These are phyloP conservation scores for Rhodotorula sphaerocarpa DNA, from an alignment of 768 basidiomycete genomes.

Conservation along the genomic window DNA sequence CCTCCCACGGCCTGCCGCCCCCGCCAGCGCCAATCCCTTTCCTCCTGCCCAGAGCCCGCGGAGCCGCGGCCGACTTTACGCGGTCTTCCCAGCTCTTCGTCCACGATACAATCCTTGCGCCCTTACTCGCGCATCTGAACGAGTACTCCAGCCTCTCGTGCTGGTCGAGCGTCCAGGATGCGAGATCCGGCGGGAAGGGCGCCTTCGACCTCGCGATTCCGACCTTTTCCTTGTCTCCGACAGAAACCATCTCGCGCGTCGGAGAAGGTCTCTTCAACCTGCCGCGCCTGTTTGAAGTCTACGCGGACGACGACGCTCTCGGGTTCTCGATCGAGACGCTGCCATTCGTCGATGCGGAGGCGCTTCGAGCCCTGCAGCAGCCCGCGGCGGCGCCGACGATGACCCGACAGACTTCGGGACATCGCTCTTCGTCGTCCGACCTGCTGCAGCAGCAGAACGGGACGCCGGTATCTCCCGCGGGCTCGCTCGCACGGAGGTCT, in stretches of 20 bases:
- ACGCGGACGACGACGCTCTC: constrained; percentile 76
- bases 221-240: constrained; percentile 86
- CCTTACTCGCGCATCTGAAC: constrained; percentile 63
- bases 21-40: constrained; percentile 13
- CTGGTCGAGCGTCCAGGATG: constrained; percentile 53
- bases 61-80: constrained; percentile 33
- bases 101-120: constrained; percentile 74
- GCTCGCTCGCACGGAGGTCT: constrained; percentile 36
- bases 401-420: not conserved
- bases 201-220: constrained; percentile 58
- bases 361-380: constrained; percentile 26
- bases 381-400: constrained; percentile 3
- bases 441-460: constrained; percentile 23
- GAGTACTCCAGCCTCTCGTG: constrained; percentile 60
- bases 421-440: constrained; percentile 4
- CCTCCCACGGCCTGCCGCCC: not conserved
- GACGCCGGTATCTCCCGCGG: constrained; percentile 44
- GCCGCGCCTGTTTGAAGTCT: constrained; percentile 85
- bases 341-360: constrained; percentile 58
- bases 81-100: constrained; percentile 64
- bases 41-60: constrained; percentile 31
- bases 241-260: constrained; percentile 74
- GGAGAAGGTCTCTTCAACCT: constrained; percentile 92
- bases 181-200: constrained; percentile 51
- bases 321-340: constrained; percentile 78